Percentiles rank a stretch among this genome's conserved stretches.
phyloP scores from a whole-genome alignment of 1,284 basidiomycete species.

The Fistulina hepatica region DNA sequence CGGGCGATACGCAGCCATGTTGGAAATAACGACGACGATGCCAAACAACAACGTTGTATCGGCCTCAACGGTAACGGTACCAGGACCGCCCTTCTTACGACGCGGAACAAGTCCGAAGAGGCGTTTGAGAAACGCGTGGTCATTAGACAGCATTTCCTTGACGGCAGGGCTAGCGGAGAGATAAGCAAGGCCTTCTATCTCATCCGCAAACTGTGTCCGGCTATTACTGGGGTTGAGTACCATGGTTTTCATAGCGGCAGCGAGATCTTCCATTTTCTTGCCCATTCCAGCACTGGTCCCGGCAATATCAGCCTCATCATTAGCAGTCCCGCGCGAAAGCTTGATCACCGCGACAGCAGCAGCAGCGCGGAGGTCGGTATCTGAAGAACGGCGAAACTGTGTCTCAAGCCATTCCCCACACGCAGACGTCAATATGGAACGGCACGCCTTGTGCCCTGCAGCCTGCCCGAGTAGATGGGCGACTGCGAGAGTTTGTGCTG shows the following conservation, averaged over 20 bases:
- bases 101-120: slow-evolving; percentile 52
- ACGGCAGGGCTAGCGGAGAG: slow-evolving; percentile 56
- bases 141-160: slow-evolving; percentile 53
- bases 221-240: slow-evolving; percentile 32
- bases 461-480: slow-evolving; percentile 67
- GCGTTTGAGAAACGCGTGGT: slow-evolving; percentile 44
- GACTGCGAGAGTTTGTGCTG: slow-evolving; percentile 38
- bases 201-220: slow-evolving; percentile 40
- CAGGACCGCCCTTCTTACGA: slow-evolving; percentile 34
- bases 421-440: slow-evolving; percentile 46
- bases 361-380: slow-evolving; percentile 42
- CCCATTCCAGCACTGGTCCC: slow-evolving; percentile 12
- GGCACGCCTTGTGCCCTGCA: slow-evolving; percentile 59
- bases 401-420: slow-evolving; percentile 51
- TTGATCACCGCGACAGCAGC: slow-evolving; percentile 73
- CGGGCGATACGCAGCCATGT: slow-evolving; percentile 62
- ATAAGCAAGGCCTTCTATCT: slow-evolving; percentile 77
- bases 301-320: slow-evolving; percentile 32
- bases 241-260: slow-evolving; percentile 46
- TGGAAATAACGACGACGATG: slow-evolving; percentile 60
- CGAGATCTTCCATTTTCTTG: slow-evolving; percentile 31
- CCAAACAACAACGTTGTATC: slow-evolving; percentile 62
- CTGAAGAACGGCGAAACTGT: slow-evolving; percentile 37
- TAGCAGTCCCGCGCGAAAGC: slow-evolving; percentile 45
- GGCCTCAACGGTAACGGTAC: slow-evolving; percentile 21